Conservation (phyloP, 176 grass and related monocot genomes). For the Eremochloa ophiuroides region DNA sequence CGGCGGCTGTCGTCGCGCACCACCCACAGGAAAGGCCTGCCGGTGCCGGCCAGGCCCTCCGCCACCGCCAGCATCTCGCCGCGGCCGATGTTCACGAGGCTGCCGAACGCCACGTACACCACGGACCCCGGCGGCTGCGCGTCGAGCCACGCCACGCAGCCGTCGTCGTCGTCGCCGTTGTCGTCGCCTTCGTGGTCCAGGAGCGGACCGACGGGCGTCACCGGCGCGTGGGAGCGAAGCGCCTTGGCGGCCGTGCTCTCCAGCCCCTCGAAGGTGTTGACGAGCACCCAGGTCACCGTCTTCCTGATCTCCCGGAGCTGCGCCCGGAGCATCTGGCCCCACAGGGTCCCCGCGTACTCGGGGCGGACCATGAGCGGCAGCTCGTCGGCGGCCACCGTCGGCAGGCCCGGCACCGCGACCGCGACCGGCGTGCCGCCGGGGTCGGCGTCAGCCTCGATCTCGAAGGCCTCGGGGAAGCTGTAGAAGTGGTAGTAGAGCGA, state of each 20-base stretch:
- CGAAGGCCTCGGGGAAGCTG: conserved; percentile 11
- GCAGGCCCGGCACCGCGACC: conserved; percentile 32
- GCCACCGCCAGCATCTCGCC: conserved; percentile 43
- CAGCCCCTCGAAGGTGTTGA: conserved; percentile 56
- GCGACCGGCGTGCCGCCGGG: background rate
- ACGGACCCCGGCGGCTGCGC: conserved; percentile 6
- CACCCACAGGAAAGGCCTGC: conserved; percentile 55
- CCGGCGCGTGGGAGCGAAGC: background rate
- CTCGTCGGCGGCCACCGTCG: conserved; percentile 27
- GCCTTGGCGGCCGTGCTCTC: conserved; percentile 20
- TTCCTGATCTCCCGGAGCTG: conserved; percentile 25
- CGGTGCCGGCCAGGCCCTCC: conserved; percentile 4
- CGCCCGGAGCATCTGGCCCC: conserved; percentile 26
- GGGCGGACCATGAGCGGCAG: conserved; percentile 46
- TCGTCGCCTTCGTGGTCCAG: background rate
- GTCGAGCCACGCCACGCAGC: conserved; percentile 49
- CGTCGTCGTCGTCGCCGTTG: background rate
- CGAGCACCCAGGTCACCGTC: conserved; percentile 37
- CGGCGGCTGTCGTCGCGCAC: conserved; percentile 26
- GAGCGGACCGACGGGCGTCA: conserved; percentile 47
- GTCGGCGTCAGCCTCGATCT: background rate
- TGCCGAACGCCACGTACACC: conserved; percentile 63
- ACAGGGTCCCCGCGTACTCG: conserved; percentile 14
- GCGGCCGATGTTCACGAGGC: conserved; percentile 35
- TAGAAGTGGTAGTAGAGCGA: conserved; percentile 46